These are phyloP conservation scores for Ceratocystiopsis sp. DNA, from an alignment of 2,329 filamentous ascomycete species.

Conservation along the genomic window DNA sequence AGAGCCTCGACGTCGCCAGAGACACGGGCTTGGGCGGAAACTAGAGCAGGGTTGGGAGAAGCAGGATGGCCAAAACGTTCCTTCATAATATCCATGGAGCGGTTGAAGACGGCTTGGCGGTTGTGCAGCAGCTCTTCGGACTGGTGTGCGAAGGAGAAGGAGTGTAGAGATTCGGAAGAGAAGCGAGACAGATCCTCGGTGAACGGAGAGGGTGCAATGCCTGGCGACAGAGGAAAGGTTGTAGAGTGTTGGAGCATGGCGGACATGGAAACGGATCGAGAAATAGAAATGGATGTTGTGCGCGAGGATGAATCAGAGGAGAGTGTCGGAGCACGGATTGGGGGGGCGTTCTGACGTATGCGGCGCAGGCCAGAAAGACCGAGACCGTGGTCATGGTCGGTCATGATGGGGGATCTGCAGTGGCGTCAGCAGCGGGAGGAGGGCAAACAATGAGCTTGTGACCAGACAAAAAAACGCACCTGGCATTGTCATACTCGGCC, in stretches of 20 bases:
- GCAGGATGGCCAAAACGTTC: slow-evolving; percentile 70
- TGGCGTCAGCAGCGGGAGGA: slow-evolving; percentile 2
- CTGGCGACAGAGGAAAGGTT: slow-evolving; percentile 29
- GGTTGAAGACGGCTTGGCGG: slow-evolving; percentile 81
- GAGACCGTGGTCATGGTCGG: slow-evolving; percentile 75
- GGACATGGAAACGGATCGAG: slow-evolving; percentile 55
- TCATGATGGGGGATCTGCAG: slow-evolving; percentile 59
- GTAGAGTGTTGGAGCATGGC: slow-evolving; percentile 36
- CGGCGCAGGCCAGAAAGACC: slow-evolving; percentile 76
- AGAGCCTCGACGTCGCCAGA: slow-evolving; percentile 76
- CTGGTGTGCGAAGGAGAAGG: slow-evolving; percentile 93
- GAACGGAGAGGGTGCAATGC: slow-evolving; percentile 46
- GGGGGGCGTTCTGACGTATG: slow-evolving; percentile 67
- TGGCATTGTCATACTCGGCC: slow-evolving; percentile 54
- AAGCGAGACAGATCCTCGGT: slow-evolving; percentile 84
- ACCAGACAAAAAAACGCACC: slow-evolving; percentile 33
- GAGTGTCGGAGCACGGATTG: slow-evolving; percentile 45
- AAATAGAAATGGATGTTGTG: slow-evolving; percentile 38
- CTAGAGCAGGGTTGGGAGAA: slow-evolving; percentile 47
- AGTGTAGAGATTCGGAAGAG: slow-evolving; percentile 89
- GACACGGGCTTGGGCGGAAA: slow-evolving; percentile 66
- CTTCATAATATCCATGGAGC: slow-evolving; percentile 92
- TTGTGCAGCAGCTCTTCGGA: slow-evolving; percentile 84
- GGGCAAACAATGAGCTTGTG: neutral
- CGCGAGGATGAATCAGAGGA: slow-evolving; percentile 47